A percentile compares a stretch with the other conserved stretches of the same genome.
Conservation (phyloP, 1,284 basidiomycete genomes). For the Malassezia equina region DNA sequence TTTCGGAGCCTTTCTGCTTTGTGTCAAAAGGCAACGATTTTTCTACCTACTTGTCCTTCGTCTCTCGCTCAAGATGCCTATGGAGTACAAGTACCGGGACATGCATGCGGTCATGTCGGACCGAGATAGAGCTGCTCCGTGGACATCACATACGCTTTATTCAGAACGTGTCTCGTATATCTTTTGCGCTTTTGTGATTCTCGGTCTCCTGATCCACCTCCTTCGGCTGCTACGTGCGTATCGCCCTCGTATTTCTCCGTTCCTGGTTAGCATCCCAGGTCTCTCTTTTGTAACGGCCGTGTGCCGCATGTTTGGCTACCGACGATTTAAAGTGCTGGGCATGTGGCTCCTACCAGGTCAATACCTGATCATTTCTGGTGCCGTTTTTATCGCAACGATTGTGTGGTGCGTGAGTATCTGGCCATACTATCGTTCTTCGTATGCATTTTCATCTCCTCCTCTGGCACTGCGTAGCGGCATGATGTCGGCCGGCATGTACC, state of each 20-base stretch:
- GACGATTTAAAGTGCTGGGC: not conserved
- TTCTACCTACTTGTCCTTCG: not conserved
- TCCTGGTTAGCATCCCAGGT: not conserved
- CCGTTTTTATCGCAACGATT: slow-evolving; percentile 7
- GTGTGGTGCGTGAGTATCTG: slow-evolving; percentile 24
- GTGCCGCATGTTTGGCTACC: not conserved
- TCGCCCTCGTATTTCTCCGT: not conserved
- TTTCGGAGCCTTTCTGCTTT: not conserved
- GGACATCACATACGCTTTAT: not conserved
- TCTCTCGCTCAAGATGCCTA: not conserved
- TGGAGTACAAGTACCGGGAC: not conserved
- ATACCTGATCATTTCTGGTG: slow-evolving; percentile 3
- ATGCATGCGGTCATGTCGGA: not conserved
- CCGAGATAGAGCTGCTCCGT: not conserved
- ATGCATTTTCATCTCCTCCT: slow-evolving; percentile 28
- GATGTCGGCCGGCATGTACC: slow-evolving; percentile 34
- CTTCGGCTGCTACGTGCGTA: not conserved
- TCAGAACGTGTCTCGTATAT: slow-evolving; percentile 2
- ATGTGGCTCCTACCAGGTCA: not conserved
- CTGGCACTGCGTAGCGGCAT: slow-evolving; percentile 34
- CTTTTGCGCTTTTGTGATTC: not conserved
- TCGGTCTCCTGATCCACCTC: slow-evolving; percentile 3
- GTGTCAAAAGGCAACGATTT: not conserved
- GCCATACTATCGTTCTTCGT: slow-evolving; percentile 29
- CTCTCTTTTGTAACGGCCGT: not conserved